Evolutionary conservation across 2,329 filamentous ascomycete species (phyloP).

Genomic region (Colletotrichum spinosum): DNA sequence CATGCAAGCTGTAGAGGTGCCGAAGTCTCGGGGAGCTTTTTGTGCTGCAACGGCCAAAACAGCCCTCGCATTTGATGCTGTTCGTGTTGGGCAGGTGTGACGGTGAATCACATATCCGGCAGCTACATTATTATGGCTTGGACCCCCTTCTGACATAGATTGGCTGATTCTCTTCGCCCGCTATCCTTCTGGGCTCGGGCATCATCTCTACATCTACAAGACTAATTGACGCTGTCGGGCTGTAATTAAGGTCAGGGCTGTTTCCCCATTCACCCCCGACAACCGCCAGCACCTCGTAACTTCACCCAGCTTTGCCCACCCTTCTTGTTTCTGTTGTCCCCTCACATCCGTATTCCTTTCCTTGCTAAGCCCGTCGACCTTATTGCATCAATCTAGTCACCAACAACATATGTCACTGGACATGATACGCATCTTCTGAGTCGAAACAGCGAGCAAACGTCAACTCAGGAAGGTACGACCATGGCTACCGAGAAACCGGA

Average conservation of each 20-base stretch:
- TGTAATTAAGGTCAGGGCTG: not conserved
- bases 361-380: too few species aligned
- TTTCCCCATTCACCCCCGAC: too few species aligned
- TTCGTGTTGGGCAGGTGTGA: not conserved
- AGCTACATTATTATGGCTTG: not conserved
- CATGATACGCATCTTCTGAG: not conserved
- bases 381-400: not conserved
- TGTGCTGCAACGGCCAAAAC: slow-evolving; percentile 6
- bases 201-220: not conserved
- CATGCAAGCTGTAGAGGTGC: slow-evolving; percentile 17
- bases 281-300: too few species aligned
- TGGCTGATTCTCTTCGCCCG: not conserved
- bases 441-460: not conserved
- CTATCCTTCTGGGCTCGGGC: not conserved
- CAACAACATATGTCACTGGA: not conserved
- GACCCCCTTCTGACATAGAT: slow-evolving; percentile 6
- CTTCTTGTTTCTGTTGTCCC: too few species aligned
- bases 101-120: not conserved
- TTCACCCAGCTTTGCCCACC: too few species aligned
- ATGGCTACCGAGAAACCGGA: slow-evolving; percentile 26
- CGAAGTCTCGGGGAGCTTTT: slow-evolving; percentile 5
- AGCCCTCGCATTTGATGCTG: slow-evolving; percentile 1
- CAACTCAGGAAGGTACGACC: not conserved
- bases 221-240: not conserved
- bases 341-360: too few species aligned